These are phyloP conservation scores for Solanum aculeatissimum DNA, from an alignment of 305 asterid genomes.

Conservation along the genomic window DNA sequence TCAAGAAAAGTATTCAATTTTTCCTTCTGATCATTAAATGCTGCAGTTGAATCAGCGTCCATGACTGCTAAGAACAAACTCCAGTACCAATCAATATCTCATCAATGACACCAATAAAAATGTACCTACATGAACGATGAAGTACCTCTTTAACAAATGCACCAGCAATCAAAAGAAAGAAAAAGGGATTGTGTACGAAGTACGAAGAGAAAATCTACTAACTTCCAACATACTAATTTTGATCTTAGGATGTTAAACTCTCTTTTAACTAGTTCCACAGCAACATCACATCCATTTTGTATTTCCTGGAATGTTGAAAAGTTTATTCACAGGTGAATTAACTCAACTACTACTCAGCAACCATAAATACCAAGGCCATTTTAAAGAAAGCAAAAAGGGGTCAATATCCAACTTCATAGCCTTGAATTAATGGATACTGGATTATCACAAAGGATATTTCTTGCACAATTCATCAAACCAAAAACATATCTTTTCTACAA, in stretches of 20 bases:
- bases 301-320: not conserved
- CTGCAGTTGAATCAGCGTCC: constrained; percentile 11
- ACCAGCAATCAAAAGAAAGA: not conserved
- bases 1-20: constrained; percentile 29
- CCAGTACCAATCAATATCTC: not conserved
- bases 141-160: not conserved
- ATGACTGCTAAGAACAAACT: constrained; percentile 9
- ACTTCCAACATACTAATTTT: not conserved
- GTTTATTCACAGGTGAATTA: not conserved
- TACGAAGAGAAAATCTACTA: not conserved
- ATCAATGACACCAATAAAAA: not conserved
- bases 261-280: not conserved
- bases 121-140: not conserved
- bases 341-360: not conserved
- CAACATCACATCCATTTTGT: not conserved
- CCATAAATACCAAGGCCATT: not conserved
- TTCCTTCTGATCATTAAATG: constrained; percentile 18
- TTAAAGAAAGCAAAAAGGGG: not conserved
- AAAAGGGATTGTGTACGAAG: not conserved
- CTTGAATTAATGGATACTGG: not conserved
- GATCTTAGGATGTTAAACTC: not conserved
- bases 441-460: not conserved
- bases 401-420: not conserved
- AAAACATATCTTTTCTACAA: not conserved
- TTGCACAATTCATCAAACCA: not conserved